Conservation (phyloP, 768 basidiomycete genomes). For the Mycena crocata region DNA sequence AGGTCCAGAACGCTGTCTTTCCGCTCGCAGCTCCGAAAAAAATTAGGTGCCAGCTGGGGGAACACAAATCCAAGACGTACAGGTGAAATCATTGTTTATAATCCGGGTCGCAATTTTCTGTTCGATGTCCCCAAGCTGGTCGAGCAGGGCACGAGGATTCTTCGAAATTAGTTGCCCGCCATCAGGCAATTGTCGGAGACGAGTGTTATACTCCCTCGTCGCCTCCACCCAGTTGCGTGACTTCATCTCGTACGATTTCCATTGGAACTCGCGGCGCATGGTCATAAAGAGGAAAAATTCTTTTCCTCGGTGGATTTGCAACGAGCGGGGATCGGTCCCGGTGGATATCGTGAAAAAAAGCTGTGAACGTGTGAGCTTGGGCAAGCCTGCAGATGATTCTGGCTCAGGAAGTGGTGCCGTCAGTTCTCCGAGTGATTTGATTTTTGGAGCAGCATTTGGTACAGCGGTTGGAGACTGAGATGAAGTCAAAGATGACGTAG, state of each 20-base stretch:
- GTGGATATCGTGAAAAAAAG: slow-evolving; percentile 1
- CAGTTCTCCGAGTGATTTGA: background rate
- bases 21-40: no score
- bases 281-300: slow-evolving; percentile 40
- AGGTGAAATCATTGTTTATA: slow-evolving; percentile 23
- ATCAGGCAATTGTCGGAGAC: background rate
- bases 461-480: background rate
- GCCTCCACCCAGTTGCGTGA: slow-evolving; percentile 30
- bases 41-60: no score
- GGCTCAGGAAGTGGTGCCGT: background rate
- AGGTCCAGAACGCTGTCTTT: no score
- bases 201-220: slow-evolving; percentile 23
- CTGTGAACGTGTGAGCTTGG: slow-evolving; percentile 16
- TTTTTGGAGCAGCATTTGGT: background rate
- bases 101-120: slow-evolving; percentile 16
- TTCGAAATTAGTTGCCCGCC: background rate
- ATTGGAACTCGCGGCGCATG: slow-evolving; percentile 29
- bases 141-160: slow-evolving; percentile 25
- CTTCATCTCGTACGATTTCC: slow-evolving; percentile 35
- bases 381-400: background rate
- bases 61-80: slow-evolving; percentile 9
- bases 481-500: no score
- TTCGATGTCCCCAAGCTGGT: slow-evolving; percentile 27
- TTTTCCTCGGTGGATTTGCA: background rate
- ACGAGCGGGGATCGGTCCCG: slow-evolving; percentile 11